Base-by-base conservation (phyloP, 1,139 yeast genomes). In the Geotrichum australiense region DNA sequence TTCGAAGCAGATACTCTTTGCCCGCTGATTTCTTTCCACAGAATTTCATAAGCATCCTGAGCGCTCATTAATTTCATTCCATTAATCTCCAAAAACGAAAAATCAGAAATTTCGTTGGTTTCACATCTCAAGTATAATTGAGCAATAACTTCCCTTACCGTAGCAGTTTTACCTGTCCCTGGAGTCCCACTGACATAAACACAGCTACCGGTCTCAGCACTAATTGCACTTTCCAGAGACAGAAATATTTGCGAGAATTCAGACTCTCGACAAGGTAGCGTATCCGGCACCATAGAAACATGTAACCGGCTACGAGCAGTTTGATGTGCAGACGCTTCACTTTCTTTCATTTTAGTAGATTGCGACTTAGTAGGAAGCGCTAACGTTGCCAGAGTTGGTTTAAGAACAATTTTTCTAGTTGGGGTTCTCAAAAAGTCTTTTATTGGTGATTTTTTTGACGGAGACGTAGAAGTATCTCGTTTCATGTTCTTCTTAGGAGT, bases 121-220 rank as follows among this genome's bases (percentile, higher is more conserved):
- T 55, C 56, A 25, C 47, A 58, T 41, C 60, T 59, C 19, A 54
- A 57, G 47, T 66, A 70, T 42, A 91, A 64, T 53, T 82, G 87
- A 21, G 74, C 70, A 34, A 93, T 73, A 0, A 84, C 97, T 54
- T 87, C 95, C 45, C 94, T 66, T 2, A 91, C 80, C 0, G 97
- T 91, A 5, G 94, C 94, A 0, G 99, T 91, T 59, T 91, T 91
- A 11, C 99, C 99, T 3, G 94, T 89, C 8, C 99, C 99, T 0
- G 99, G 98, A 0, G 96, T 87, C 1, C 99, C 99, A 61, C 96
- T 85, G 5, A 91, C 78, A 56, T 89, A 91, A 5, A 91, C 65
- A 54, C 96, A 85, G 15, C 91, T 75, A 0, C 98, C 97, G 1
- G 81, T 73, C 35, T 75, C 75, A 14, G 80, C 73, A 42, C 72